phyloP scores from a whole-genome alignment of 192 early-diverging fungal genomes.

The Coemansia pectinata region DNA sequence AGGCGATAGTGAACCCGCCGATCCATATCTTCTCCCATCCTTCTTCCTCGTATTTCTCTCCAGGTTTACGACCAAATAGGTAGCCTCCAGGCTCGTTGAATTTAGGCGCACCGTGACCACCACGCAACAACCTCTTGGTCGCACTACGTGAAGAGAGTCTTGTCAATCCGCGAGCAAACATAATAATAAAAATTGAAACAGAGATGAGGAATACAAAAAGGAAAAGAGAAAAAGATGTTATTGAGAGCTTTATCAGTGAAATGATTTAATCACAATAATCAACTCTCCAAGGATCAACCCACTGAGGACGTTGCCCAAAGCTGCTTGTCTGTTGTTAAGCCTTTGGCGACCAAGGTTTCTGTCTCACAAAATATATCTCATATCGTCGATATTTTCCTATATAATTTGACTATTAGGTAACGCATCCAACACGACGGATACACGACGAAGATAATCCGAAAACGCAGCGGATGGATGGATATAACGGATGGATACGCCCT shows the following conservation, averaged over 20 bases:
- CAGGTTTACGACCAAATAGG: slow-evolving; percentile 73
- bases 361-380: neutral
- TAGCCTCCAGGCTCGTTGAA: slow-evolving; percentile 76
- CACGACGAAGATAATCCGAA: neutral
- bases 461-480: neutral
- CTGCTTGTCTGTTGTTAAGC: too few relatives aligned
- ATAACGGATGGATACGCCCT: neutral
- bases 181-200: slow-evolving; percentile 6
- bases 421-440: neutral
- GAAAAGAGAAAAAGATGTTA: neutral
- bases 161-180: slow-evolving; percentile 32
- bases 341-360: neutral
- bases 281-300: too few relatives aligned
- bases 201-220: neutral
- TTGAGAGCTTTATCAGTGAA: neutral
- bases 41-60: slow-evolving; percentile 69
- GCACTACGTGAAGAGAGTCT: slow-evolving; percentile 25
- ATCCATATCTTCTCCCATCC: slow-evolving; percentile 72
- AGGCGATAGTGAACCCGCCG: slow-evolving; percentile 63
- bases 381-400: slow-evolving; percentile 1
- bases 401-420: neutral
- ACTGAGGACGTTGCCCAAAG: too few relatives aligned
- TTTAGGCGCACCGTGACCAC: slow-evolving; percentile 59
- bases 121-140: slow-evolving; percentile 53
- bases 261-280: neutral